phyloP scores from a whole-genome alignment of 495 filamentous ascomycete species.

The Schizothecium vesticola region DNA sequence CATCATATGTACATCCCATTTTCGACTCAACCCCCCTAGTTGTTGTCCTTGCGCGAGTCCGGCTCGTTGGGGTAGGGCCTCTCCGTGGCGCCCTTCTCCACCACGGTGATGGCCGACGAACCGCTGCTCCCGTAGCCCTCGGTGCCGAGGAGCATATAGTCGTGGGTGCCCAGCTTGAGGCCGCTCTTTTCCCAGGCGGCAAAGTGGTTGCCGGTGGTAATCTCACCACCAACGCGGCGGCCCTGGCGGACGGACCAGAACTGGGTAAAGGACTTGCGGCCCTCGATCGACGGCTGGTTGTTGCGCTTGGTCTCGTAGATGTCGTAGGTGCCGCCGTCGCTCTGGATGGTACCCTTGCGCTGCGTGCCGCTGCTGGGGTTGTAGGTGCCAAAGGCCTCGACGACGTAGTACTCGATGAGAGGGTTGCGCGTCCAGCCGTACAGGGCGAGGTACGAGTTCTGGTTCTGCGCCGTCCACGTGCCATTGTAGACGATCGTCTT shows the following conservation, averaged over 20 bases:
- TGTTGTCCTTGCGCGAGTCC: constrained; percentile 10
- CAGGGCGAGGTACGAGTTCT: constrained; percentile 52
- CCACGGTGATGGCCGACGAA: constrained; percentile 46
- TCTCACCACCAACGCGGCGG: constrained; percentile 42
- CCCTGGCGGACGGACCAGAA: constrained; percentile 49
- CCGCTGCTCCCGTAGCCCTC: constrained; percentile 56
- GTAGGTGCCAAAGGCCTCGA: constrained; percentile 50
- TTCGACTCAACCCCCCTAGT: neutral
- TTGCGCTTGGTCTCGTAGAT: constrained; percentile 54
- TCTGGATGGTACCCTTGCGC: constrained; percentile 50
- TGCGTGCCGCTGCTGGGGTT: constrained; percentile 46
- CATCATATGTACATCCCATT: neutral
- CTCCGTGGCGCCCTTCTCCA: neutral
- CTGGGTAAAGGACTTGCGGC: constrained; percentile 52
- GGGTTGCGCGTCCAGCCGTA: constrained; percentile 57
- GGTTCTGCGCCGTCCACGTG: constrained; percentile 40
- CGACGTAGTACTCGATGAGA: constrained; percentile 58
- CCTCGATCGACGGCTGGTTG: constrained; percentile 56
- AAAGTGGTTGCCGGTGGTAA: constrained; percentile 51
- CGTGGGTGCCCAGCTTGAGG: constrained; percentile 45
- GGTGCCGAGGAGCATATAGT: constrained; percentile 56
- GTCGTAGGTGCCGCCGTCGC: constrained; percentile 60
- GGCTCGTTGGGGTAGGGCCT: constrained; percentile 8
- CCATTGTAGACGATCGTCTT: constrained; percentile 52
- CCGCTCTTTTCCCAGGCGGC: constrained; percentile 1